These are phyloP conservation scores for Metschnikowia anglica DNA, from an alignment of 805 yeast species.

Conservation along the genomic window DNA sequence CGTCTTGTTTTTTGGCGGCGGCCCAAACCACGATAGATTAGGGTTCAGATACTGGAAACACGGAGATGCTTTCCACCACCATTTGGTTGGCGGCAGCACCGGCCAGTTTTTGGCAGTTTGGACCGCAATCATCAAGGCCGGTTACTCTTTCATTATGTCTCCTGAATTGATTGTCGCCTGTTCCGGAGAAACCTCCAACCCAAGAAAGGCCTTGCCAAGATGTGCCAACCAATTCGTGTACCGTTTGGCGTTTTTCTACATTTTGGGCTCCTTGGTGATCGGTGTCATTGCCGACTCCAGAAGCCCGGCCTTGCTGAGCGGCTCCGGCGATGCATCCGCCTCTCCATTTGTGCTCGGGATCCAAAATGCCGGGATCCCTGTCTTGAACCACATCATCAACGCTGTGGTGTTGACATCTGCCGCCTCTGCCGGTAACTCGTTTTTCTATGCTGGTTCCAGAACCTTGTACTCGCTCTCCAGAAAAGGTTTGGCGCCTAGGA, in stretches of 20 bases:
- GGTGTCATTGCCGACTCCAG: conserved; percentile 38
- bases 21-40: conserved; percentile 22
- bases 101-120: conserved; percentile 25
- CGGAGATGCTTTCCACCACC: conserved; percentile 38
- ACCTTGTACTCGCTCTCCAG: conserved; percentile 20
- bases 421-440: conserved; percentile 32
- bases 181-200: conserved; percentile 58
- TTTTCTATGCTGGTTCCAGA: conserved; percentile 22
- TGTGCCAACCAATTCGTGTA: conserved; percentile 60
- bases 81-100: conserved; percentile 36
- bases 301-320: conserved; percentile 25
- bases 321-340: conserved; percentile 51
- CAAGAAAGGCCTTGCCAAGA: conserved; percentile 59
- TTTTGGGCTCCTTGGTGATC: conserved; percentile 41
- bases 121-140: conserved; percentile 30
- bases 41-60: conserved; percentile 25
- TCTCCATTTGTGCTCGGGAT: conserved; percentile 84
- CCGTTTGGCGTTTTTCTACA: conserved; percentile 44
- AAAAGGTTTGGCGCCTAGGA: conserved; percentile 21
- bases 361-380: conserved; percentile 62
- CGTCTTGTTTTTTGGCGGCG: conserved; percentile 23
- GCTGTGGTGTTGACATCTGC: conserved; percentile 71
- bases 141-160: conserved; percentile 27
- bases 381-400: conserved; percentile 75
- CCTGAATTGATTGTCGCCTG: conserved; percentile 58